Base-by-base conservation (phyloP, 805 yeast genomes). In the Candida michaelii region DNA sequence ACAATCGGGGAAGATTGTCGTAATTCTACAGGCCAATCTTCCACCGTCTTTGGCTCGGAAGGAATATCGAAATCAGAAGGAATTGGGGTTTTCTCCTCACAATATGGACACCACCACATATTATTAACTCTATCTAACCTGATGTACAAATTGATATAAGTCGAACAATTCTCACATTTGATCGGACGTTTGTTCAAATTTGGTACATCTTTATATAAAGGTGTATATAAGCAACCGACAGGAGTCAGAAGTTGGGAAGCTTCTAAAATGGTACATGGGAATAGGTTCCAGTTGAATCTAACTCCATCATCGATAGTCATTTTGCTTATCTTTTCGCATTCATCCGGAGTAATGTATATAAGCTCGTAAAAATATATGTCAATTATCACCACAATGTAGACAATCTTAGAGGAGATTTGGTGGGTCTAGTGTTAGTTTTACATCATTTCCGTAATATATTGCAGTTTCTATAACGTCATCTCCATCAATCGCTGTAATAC, bases 211-310 rank as follows among this genome's bases (percentile, higher is more conserved):
- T 11, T 15, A 4, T 17, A 12, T 4, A 60, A 46, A 9, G 73
- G 73, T 0, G 64, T 50, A 40, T 54, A 61, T 30, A 68, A 44
- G 45, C 73, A 67, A 9, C 71, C 74, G 29, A 68, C 29, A 2
- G 73, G 73, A 2, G 65, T 53, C 48, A 58, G 53, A 37, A 66
- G 43, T 21, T 51, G 59, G 2, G 60, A 52, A 3, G 59, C 60
- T 44, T 69, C 74, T 5, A 66, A 50, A 31, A 66, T 58, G 1
- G 73, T 67, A 14, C 65, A 55, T 1, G 74, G 73, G 47, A 69
- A 62, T 9, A 66, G 52, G 62, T 85, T 83, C 91, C 91, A 85
- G 54, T 85, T 79, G 69, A 85, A 83, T 17, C 24, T 23, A 2
- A 46, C 30, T 11, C 52, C 52, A 27, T 43, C 44, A 13, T 21